phyloP scores from a whole-genome alignment of 1,284 basidiomycete species.

The Leccinum griseonigrum region DNA sequence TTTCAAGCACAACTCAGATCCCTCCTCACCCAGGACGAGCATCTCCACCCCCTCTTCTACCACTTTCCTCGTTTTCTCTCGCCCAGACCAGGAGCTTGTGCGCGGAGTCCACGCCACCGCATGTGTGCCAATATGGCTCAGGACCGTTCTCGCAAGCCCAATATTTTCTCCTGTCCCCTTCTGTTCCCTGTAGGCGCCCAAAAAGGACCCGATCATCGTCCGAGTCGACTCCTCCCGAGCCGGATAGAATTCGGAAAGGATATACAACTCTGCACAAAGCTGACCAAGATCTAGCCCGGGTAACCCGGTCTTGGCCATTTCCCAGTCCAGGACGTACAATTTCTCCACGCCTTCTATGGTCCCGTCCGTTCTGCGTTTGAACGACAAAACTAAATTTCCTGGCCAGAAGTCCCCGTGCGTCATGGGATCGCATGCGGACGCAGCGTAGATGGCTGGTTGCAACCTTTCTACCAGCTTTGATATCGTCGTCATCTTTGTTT shows the following conservation, averaged over 20 bases:
- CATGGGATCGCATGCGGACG: constrained; percentile 31
- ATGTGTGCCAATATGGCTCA: constrained; percentile 51
- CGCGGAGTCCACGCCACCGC: constrained; percentile 45
- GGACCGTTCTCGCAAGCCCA: constrained; percentile 30
- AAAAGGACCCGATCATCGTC: constrained; percentile 40
- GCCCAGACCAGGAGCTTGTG: constrained; percentile 41
- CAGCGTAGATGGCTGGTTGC: constrained; percentile 35
- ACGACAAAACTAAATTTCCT: constrained; percentile 51
- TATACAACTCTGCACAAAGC: constrained; percentile 55
- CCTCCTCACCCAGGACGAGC: constrained; percentile 38
- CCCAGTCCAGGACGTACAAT: constrained; percentile 60
- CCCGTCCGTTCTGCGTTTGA: constrained; percentile 22
- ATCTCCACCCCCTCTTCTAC: constrained; percentile 47
- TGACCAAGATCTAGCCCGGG: constrained; percentile 57
- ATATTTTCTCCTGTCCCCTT: constrained; percentile 16
- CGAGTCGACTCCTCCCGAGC: constrained; percentile 34
- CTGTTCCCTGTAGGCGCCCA: constrained; percentile 39
- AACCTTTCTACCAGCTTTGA: constrained; percentile 36
- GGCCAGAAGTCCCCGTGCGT: constrained; percentile 64
- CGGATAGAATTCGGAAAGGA: constrained; percentile 44
- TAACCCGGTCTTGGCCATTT: constrained; percentile 50
- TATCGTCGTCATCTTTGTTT: constrained; percentile 38
- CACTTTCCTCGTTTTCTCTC: constrained; percentile 43
- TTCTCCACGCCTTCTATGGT: constrained; percentile 33
- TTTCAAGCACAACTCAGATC: constrained; percentile 30